Evolutionary conservation across 2,329 filamentous ascomycete genomes (phyloP).

Genomic region (Penicillium aurantiogriseum): DNA sequence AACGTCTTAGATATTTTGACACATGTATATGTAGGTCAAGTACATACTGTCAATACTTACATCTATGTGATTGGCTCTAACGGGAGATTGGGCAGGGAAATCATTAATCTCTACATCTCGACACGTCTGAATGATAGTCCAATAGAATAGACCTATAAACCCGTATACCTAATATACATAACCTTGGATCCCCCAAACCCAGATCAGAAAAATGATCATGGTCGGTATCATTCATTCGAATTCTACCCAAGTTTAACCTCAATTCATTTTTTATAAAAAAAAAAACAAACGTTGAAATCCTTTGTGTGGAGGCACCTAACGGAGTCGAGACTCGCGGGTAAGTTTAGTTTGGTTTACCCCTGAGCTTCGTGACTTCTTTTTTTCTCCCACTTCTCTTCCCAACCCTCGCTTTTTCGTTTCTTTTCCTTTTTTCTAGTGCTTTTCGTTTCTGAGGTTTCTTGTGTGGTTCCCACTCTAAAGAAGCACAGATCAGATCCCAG

Average conservation of each 20-base stretch:
- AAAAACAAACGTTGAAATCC: neutral
- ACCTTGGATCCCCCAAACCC: conserved; percentile 11
- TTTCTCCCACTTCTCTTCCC: neutral
- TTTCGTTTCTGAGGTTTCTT: conserved; percentile 11
- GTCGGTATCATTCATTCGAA: conserved; percentile 20
- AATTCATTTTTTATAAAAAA: neutral
- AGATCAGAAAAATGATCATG: conserved; percentile 22
- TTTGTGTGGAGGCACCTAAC: conserved; percentile 8
- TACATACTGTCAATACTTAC: neutral
- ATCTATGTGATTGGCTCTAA: neutral
- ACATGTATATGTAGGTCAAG: neutral
- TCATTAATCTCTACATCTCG: conserved; percentile 3
- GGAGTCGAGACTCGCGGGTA: conserved; percentile 12
- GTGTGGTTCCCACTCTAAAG: conserved; percentile 1
- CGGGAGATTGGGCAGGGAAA: neutral
- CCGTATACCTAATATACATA: neutral
- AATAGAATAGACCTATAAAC: neutral
- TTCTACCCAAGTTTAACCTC: neutral
- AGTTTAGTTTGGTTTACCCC: conserved; percentile 14
- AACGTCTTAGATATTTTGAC: neutral
- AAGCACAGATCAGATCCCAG: conserved; percentile 15
- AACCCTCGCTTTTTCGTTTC: neutral
- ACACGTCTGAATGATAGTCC: conserved; percentile 7
- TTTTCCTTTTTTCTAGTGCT: conserved; percentile 8
- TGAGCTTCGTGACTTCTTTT: conserved; percentile 12